Percentiles rank a stretch among this genome's conserved stretches.
Conservation (phyloP, 2,329 filamentous ascomycete genomes). For the Neonectria neomacrospora region DNA sequence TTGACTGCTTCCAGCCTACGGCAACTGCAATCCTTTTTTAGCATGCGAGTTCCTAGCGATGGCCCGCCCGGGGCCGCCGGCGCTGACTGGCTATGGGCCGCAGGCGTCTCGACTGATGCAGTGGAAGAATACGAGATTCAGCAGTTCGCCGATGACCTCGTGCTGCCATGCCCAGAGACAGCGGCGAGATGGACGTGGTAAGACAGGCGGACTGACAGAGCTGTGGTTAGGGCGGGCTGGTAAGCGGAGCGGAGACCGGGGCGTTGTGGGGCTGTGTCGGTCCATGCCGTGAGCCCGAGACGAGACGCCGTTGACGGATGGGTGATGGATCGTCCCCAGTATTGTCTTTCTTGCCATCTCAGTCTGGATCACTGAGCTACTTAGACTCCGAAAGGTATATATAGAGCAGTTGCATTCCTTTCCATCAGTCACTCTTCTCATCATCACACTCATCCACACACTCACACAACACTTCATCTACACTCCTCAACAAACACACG, state of each 20-base stretch:
- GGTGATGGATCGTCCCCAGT: slow-evolving; percentile 4
- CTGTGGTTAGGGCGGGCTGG: not conserved
- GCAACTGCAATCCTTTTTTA: not conserved
- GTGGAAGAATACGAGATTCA: slow-evolving; percentile 43
- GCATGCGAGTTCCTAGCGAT: not conserved
- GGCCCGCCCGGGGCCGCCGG: slow-evolving; percentile 13
- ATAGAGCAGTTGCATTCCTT: slow-evolving; percentile 17
- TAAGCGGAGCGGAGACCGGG: not conserved
- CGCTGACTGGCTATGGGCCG: not conserved
- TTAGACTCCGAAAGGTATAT: slow-evolving; percentile 10
- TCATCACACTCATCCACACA: slow-evolving; percentile 13
- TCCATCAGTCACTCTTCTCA: not conserved
- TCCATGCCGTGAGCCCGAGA: slow-evolving; percentile 15
- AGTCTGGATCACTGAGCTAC: not conserved
- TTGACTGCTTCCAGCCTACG: not conserved
- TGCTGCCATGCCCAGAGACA: slow-evolving; percentile 26
- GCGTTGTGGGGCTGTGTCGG: slow-evolving; percentile 9
- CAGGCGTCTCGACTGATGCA: slow-evolving; percentile 29
- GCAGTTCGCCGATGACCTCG: slow-evolving; percentile 38
- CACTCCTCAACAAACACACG: slow-evolving; percentile 20
- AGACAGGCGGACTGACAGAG: not conserved
- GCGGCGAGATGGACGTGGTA: not conserved
- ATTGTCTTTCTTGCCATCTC: slow-evolving; percentile 9
- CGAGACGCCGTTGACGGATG: not conserved
- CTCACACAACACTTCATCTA: slow-evolving; percentile 7